Conservation (phyloP, 345 rosid species). For the Salix purpurea region DNA sequence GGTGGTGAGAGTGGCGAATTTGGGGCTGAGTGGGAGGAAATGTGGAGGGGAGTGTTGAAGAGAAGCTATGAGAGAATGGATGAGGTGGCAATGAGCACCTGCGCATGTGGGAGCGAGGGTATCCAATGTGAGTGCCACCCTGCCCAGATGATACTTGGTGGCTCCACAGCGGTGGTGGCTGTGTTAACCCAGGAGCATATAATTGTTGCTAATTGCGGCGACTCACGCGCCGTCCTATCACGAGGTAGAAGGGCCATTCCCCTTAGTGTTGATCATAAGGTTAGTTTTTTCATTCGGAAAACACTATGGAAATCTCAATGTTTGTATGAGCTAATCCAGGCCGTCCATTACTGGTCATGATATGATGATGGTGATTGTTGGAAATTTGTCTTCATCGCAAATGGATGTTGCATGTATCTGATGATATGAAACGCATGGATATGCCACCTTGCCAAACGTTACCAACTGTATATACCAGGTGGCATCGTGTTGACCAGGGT, state of each 20-base stretch:
- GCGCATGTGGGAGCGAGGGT: slow-evolving; percentile 36
- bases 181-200: slow-evolving; percentile 34
- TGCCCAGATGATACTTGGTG: slow-evolving; percentile 34
- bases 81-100: slow-evolving; percentile 34
- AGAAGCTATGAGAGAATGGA: slow-evolving; percentile 47
- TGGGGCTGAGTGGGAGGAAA: slow-evolving; percentile 4
- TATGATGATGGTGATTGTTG: background rate
- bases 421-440: background rate
- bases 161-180: slow-evolving; percentile 55
- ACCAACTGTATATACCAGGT: background rate
- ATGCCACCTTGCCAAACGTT: background rate
- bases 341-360: background rate
- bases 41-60: slow-evolving; percentile 39
- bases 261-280: slow-evolving; percentile 57
- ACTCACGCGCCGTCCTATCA: slow-evolving; percentile 66
- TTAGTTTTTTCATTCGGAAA: slow-evolving; percentile 16
- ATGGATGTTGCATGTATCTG: background rate
- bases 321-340: background rate
- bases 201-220: slow-evolving; percentile 59
- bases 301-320: background rate
- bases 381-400: too few relatives aligned
- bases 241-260: slow-evolving; percentile 45
- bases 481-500: background rate
- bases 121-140: slow-evolving; percentile 36
- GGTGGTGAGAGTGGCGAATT: background rate